Percentiles rank a stretch among this genome's conserved stretches.
phyloP scores from a whole-genome alignment of 2,329 filamentous ascomycete species.

The Epichloe elymi region DNA sequence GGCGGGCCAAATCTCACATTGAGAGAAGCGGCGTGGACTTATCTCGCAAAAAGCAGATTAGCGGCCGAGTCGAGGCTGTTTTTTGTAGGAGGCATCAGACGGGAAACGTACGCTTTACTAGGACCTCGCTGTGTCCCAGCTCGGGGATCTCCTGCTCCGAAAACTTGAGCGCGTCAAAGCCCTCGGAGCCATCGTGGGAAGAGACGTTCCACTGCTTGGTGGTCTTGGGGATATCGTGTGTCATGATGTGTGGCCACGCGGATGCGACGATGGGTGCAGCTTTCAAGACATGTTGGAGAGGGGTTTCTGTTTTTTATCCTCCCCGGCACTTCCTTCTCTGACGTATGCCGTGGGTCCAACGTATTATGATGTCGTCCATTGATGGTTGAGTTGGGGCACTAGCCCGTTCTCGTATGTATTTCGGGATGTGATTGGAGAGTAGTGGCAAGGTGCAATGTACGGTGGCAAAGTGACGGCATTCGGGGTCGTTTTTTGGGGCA shows the following conservation, averaged over 20 bases:
- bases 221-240: slow-evolving; percentile 22
- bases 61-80: not conserved
- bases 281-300: too few species aligned
- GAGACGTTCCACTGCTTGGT: slow-evolving; percentile 45
- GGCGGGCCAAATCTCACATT: slow-evolving; percentile 23
- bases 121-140: slow-evolving; percentile 56
- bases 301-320: not conserved
- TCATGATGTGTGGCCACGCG: slow-evolving; percentile 9
- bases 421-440: too few species aligned
- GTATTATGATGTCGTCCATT: not conserved
- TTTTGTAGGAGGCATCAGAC: too few species aligned
- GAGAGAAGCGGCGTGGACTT: slow-evolving; percentile 37
- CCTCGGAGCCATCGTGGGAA: slow-evolving; percentile 23
- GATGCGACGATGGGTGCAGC: not conserved
- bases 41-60: not conserved
- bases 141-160: slow-evolving; percentile 43
- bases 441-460: too few species aligned
- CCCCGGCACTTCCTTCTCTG: not conserved
- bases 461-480: too few species aligned
- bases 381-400: not conserved
- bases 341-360: not conserved
- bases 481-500: too few species aligned
- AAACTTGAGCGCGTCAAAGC: slow-evolving; percentile 47
- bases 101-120: slow-evolving; percentile 41
- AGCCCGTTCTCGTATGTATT: not conserved